Percentiles rank a stretch among this genome's conserved stretches.
Evolutionary conservation across 176 grass and related monocot genomes (phyloP).

Genomic region (Tillandsia leiboldiana): DNA sequence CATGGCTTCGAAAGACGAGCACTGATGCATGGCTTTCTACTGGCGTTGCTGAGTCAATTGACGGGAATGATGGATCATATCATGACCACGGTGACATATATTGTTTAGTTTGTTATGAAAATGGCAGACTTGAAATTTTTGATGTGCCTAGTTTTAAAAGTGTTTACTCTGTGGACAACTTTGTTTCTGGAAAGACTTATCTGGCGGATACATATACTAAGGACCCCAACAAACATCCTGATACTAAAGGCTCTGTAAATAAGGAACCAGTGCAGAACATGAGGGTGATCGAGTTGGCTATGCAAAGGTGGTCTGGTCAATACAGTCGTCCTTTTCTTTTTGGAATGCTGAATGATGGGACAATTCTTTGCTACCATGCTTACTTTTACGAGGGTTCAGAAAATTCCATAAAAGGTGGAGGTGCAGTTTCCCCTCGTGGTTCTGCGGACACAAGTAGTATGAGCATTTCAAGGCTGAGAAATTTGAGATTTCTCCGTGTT

Average conservation of each 20-base stretch:
- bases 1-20: constrained; percentile 63
- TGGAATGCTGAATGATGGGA: constrained; percentile 79
- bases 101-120: constrained; percentile 82
- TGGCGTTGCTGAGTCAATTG: constrained; percentile 44
- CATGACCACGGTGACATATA: constrained; percentile 71
- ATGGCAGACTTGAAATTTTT: constrained; percentile 78
- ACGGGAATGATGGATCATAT: constrained; percentile 48
- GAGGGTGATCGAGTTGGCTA: constrained; percentile 68
- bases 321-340: constrained; percentile 79
- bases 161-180: constrained; percentile 67
- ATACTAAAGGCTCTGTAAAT: constrained; percentile 30
- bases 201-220: constrained; percentile 45
- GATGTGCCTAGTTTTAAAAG: constrained; percentile 74
- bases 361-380: constrained; percentile 75
- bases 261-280: constrained; percentile 54
- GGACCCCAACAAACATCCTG: constrained; percentile 7
- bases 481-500: constrained; percentile 78
- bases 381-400: constrained; percentile 60
- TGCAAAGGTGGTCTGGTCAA: constrained; percentile 84
- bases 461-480: constrained; percentile 47
- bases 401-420: constrained; percentile 23
- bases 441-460: constrained; percentile 31
- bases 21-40: constrained; percentile 92
- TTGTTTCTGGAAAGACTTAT: constrained; percentile 50
- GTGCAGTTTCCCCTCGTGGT: constrained; percentile 28